Base-by-base conservation (phyloP, 2,329 filamentous ascomycete genomes). In the Chaetomiaceae sp. region DNA sequence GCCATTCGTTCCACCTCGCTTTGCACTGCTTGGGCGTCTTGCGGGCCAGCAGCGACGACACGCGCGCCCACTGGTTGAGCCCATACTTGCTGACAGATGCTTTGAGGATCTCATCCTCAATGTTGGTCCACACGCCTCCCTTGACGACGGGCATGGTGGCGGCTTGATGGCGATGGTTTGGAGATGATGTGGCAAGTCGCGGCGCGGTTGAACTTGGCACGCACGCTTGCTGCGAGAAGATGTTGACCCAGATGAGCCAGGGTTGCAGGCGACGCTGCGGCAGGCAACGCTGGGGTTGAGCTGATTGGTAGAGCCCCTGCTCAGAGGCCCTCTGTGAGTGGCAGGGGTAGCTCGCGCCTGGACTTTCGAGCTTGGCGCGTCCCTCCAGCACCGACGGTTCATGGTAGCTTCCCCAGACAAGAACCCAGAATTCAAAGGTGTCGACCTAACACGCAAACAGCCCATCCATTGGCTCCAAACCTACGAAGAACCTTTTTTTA, bases 1-100 rank as follows among this genome's bases (percentile, higher is more conserved):
- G 79, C 91, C 93, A 98, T 77, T 98, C 91, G 65, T 84, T 83
- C 93, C 93, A 98, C 71, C 93, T 79, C 51, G 93, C 91, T 72
- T 98, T 98, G 81, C 93, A 98, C 72, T 98, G 93, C 72, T 98
- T 98, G 42, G 93, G 84, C 26, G 93, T 97, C 69, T 98, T 98
- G 62, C 94, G 88, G 64, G 91, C 91, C 56, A 98, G 83, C 55
- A 98, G 80, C 48, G 93, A 97, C 46, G 93, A 96, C 54, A 97
- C 93, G 68, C 93, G 91, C 64, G 93, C 91, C 93, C 93, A 98
- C 70, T 98, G 93, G 63, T 95, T 93, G 51, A 95, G 77, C 40
- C 89, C 89, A 75, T 95, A 95, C 67, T 95, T 95, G 58, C 87
- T 93, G 55, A 95, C 88, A 49, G 86, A 86, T 47, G 89, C 90